Evolutionary conservation across 2,329 filamentous ascomycete species (phyloP), one percentile per base, ranked within the genome.

Genomic region (Colletotrichum musae): DNA sequence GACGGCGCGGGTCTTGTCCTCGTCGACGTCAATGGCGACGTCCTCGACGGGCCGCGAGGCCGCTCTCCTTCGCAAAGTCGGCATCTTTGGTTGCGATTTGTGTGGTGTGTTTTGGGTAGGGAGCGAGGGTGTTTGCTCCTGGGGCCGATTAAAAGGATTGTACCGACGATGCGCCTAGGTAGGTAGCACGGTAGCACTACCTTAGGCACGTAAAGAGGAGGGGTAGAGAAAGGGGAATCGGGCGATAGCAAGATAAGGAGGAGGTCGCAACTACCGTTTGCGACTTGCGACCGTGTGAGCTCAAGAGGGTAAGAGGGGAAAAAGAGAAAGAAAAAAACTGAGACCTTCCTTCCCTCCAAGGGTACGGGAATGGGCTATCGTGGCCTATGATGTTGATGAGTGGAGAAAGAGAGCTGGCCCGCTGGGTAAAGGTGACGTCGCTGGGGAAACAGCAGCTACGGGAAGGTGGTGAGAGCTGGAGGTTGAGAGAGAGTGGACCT

Each of bases 361-460:
- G 50, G 32, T 60, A 43, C 26, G 45, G 5, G 2, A 36, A 36
- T 10, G 9, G 56, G 57, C 45, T 41, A 53, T 28, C 56, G 66
- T 69, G 62, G 66, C 56, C 54, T 66, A 56, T 64, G 69, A 65
- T 65, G 53, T 50, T 62, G 59, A 39, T 12, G 54, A 51, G 61
- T 66, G 67, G 67, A 63, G 61, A 67, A 70, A 70, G 56, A 53
- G 59, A 64, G 54, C 68, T 57, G 43, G 64, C 10, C 36, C 36
- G 47, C 59, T 45, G 56, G 65, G 60, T 69, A 69, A 62, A 58
- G 50, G 67, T 72, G 71, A 72, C 71, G 71, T 71, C 71, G 64
- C 71, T 63, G 61, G 71, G 71, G 71, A 62, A 72, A 72, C 70
- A 69, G 41, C 68, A 54, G 48, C 51, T 51, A 56, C 24, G 21